Percentiles rank a stretch among this genome's conserved stretches.
Evolutionary conservation across 495 filamentous ascomycete genomes (phyloP).

Genomic region (Thermothielavioides terrestris): DNA sequence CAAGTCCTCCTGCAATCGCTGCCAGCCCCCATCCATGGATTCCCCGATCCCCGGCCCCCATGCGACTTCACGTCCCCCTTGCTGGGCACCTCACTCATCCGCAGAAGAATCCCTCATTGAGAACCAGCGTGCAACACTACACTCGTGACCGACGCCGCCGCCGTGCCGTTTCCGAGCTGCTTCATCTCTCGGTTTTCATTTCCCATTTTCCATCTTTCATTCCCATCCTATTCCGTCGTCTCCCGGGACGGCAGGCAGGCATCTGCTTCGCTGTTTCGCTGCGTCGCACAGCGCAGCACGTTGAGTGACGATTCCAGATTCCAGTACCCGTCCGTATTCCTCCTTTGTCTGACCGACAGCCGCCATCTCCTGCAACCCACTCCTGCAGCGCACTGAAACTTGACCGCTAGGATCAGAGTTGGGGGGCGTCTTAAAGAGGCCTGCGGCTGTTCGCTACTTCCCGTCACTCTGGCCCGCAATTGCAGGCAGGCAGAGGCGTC

Average conservation of each 20-base stretch:
- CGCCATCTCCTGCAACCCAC: constrained; percentile 1
- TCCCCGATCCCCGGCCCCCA: too few species aligned
- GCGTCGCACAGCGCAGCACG: constrained; percentile 9
- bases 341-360: constrained; percentile 6
- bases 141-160: background rate
- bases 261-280: too few species aligned
- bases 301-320: constrained; percentile 8
- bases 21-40: too few species aligned
- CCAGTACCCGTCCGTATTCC: constrained; percentile 14
- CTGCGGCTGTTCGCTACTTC: background rate
- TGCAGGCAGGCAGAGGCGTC: too few species aligned
- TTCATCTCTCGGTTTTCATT: too few species aligned
- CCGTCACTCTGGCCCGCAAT: background rate
- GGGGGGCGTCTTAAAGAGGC: background rate
- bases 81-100: constrained; percentile 2
- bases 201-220: too few species aligned
- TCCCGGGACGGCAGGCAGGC: background rate
- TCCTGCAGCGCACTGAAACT: constrained; percentile 3
- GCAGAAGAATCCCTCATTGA: constrained; percentile 1
- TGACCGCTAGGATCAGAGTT: background rate
- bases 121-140: background rate
- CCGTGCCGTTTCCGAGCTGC: background rate
- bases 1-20: constrained; percentile 9
- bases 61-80: too few species aligned
- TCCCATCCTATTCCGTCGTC: background rate